A percentile compares a stretch with the other conserved stretches of the same genome.
phyloP scores from a whole-genome alignment of 371 early-diverging fungal genomes.

The Dentiscutata heterogama region DNA sequence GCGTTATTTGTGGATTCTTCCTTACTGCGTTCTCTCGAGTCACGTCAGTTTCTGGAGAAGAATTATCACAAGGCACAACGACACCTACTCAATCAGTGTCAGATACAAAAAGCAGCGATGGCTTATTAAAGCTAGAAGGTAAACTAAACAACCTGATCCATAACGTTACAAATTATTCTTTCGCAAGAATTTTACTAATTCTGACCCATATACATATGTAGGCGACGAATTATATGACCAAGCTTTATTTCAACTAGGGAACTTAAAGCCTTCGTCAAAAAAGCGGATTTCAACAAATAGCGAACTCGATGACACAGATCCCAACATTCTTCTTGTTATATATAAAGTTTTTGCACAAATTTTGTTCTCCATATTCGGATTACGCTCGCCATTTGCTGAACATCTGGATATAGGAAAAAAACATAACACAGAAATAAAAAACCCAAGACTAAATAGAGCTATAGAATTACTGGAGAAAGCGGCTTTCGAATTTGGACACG shows the following conservation, averaged over 20 bases:
- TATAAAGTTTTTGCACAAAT: constrained; percentile 2
- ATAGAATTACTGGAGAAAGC: constrained; percentile 53
- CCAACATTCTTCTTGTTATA: neutral
- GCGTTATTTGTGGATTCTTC: neutral
- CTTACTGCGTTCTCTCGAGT: neutral
- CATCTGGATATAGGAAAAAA: constrained; percentile 22
- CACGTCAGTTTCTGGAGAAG: neutral
- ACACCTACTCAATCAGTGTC: neutral
- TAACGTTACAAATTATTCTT: neutral
- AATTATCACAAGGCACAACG: neutral
- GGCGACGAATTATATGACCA: constrained; percentile 33
- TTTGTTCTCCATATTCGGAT: constrained; percentile 2
- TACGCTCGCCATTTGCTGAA: constrained; percentile 17
- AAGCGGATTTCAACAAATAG: neutral
- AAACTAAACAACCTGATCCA: neutral
- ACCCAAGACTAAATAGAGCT: constrained; percentile 51
- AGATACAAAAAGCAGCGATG: neutral
- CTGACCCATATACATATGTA: neutral
- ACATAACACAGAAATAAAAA: neutral
- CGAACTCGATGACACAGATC: constrained; percentile 14
- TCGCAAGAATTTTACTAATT: neutral
- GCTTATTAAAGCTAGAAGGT: constrained; percentile 12
- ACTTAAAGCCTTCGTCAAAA: neutral
- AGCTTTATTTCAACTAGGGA: neutral
- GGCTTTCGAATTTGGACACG: constrained; percentile 53